Conservation (phyloP, 495 filamentous ascomycete species). For the Lophium mytilinum region DNA sequence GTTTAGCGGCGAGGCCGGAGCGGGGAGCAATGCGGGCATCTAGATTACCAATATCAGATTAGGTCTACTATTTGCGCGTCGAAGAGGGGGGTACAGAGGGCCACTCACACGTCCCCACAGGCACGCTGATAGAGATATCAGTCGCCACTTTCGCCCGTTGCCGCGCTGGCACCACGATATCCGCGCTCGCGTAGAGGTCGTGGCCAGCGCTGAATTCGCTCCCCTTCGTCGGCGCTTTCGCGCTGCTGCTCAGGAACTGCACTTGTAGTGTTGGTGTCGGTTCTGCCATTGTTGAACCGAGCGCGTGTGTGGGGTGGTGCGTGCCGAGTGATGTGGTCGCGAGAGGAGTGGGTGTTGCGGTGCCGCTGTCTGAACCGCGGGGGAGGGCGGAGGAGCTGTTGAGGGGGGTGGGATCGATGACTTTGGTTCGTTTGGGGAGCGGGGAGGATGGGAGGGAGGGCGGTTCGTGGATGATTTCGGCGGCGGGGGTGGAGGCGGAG, state of each 20-base stretch:
- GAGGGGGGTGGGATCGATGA: constrained; percentile 24
- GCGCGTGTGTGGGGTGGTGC: constrained; percentile 23
- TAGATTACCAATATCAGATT: constrained; percentile 26
- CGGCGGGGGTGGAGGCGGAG: constrained; percentile 7
- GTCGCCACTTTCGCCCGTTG: constrained; percentile 85
- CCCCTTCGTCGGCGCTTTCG: constrained; percentile 72
- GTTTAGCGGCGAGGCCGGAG: constrained; percentile 82
- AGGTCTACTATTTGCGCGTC: background rate
- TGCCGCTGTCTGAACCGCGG: constrained; percentile 12
- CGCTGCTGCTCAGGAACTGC: constrained; percentile 72
- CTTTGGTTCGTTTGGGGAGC: constrained; percentile 57
- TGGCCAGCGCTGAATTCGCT: constrained; percentile 88
- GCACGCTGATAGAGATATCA: constrained; percentile 80
- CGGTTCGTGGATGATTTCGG: constrained; percentile 37
- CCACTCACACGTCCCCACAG: constrained; percentile 72
- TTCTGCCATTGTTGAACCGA: constrained; percentile 25
- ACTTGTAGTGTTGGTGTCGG: constrained; percentile 49
- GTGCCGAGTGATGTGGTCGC: background rate
- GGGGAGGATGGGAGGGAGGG: constrained; percentile 55
- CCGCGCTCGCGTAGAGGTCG: constrained; percentile 71
- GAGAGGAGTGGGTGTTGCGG: constrained; percentile 25
- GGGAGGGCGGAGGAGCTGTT: constrained; percentile 2
- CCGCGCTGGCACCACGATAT: constrained; percentile 66
- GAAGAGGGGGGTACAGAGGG: background rate
- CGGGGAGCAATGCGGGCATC: constrained; percentile 90